These are phyloP conservation scores for Apiospora koreana DNA, from an alignment of 2,329 filamentous ascomycete species.

Conservation along the genomic window DNA sequence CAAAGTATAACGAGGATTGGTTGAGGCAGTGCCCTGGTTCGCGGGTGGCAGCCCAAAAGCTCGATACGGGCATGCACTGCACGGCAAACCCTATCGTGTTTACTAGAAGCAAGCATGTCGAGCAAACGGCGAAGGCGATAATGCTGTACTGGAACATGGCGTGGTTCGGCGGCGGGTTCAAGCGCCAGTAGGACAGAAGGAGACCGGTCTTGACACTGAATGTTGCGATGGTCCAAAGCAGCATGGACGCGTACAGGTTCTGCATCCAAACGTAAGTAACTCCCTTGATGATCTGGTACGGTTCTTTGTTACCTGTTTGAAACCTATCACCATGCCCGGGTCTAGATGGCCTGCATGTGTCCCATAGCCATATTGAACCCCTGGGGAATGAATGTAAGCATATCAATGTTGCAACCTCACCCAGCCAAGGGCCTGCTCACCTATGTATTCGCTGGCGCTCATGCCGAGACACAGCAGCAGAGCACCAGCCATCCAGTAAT, in stretches of 20 bases:
- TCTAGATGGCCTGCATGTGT: not conserved
- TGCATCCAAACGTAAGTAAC: not conserved
- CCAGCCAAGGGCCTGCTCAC: not conserved
- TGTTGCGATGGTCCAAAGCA: constrained; percentile 29
- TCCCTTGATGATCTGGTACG: not conserved
- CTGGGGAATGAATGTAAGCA: not conserved
- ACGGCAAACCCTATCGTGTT: not conserved
- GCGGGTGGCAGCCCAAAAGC: constrained; percentile 4
- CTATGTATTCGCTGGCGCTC: constrained; percentile 26
- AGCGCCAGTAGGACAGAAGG: constrained; percentile 31
- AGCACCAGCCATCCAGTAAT: constrained; percentile 31
- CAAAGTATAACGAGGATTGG: constrained; percentile 26
- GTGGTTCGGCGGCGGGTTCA: constrained; percentile 19
- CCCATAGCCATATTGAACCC: constrained; percentile 9
- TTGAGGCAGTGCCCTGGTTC: constrained; percentile 24
- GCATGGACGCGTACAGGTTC: constrained; percentile 26
- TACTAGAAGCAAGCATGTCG: not conserved
- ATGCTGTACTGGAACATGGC: not conserved
- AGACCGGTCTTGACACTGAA: constrained; percentile 32
- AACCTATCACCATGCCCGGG: not conserved
- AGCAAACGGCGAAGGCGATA: not conserved
- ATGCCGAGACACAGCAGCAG: constrained; percentile 28
- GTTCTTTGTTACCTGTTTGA: not conserved
- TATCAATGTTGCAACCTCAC: no score
- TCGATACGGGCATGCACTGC: not conserved